Evolutionary conservation across 1,284 basidiomycete genomes (phyloP), one percentile per base, ranked within the genome.

Genomic region (Cryptococcus floricola): DNA sequence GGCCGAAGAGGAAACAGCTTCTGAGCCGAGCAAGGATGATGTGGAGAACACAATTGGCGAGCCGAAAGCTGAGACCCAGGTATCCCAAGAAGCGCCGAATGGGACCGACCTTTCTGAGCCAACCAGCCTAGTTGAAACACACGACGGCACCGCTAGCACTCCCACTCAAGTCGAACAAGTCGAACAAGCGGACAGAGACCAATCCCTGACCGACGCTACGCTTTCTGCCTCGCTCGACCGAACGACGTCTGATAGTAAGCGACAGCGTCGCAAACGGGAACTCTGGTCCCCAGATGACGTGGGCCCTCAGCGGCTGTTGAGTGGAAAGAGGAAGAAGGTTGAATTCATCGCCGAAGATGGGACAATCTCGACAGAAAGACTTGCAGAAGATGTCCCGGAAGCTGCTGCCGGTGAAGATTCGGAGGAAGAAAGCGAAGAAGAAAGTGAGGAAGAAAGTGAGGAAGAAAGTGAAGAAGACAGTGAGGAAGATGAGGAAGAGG

Each of bases 221-320:
- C 58, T 75, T 18, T 53, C 60, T 3, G 19, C 18, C 2, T 41
- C 49, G 10, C 66, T 64, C 2, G 56, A 66, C 0, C 52, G 53
- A 4, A 51, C 70, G 14, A 61, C 72, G 25, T 42, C 68, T n/a
- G 69, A 70, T 34, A 67, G 69, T 10, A 73, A 74, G 50, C 56
- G 70, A 12, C 68, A 75, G 57, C 56, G 73, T 31, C 59, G 67
- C 45, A 61, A 57, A 12, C 56, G 74, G 39, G 54, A 64, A 3
- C 64, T 73, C 16, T 71, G 73, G 73, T 67, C 69, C 0, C 74
- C 73, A 1, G 64, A 63, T 6, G 61, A 66, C 13, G 58, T 64
- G 18, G 63, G 57, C 16, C 70, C 67, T 10, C 64, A 55, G 34
- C 64, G 57, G 6, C 56, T 59, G 27, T 42, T 62, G 13, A 34